Evolutionary conservation across 2,329 filamentous ascomycete genomes (phyloP).

Genomic region (Mycosphaerella sp.): DNA sequence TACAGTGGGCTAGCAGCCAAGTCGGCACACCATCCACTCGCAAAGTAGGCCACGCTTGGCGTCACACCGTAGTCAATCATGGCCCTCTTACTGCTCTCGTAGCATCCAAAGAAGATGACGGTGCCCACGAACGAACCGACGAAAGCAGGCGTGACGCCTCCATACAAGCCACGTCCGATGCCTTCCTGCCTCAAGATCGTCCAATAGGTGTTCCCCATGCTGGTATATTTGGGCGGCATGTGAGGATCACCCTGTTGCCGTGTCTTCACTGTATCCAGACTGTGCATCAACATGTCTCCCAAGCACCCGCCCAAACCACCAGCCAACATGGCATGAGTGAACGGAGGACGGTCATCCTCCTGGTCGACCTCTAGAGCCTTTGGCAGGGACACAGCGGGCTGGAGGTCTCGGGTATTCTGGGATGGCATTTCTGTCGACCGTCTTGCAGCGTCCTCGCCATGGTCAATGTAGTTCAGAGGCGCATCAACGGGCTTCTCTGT

Average conservation of each 20-base stretch:
- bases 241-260: conserved; percentile 94
- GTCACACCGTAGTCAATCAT: conserved; percentile 80
- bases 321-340: conserved; percentile 71
- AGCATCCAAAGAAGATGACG: conserved; percentile 89
- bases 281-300: conserved; percentile 98
- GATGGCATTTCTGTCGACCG: conserved; percentile 33
- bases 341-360: conserved; percentile 43
- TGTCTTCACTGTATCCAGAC: conserved; percentile 96
- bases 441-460: conserved; percentile 32
- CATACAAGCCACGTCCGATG: conserved; percentile 75
- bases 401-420: conserved; percentile 24
- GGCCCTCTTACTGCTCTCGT: conserved; percentile 87
- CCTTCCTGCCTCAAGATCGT: conserved; percentile 94
- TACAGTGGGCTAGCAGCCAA: conserved; percentile 88
- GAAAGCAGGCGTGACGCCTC: conserved; percentile 86
- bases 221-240: conserved; percentile 86
- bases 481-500: conserved; percentile 19
- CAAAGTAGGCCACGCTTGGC: conserved; percentile 76
- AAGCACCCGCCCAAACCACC: conserved; percentile 88
- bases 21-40: conserved; percentile 86
- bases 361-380: conserved; percentile 30
- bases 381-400: conserved; percentile 7
- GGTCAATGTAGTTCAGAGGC: conserved; percentile 33
- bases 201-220: conserved; percentile 81
- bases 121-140: conserved; percentile 91